Percentiles rank a stretch among this genome's conserved stretches.
These are phyloP conservation scores for Fraxinus excelsior DNA, from an alignment of 257 asterid species.

Conservation along the genomic window DNA sequence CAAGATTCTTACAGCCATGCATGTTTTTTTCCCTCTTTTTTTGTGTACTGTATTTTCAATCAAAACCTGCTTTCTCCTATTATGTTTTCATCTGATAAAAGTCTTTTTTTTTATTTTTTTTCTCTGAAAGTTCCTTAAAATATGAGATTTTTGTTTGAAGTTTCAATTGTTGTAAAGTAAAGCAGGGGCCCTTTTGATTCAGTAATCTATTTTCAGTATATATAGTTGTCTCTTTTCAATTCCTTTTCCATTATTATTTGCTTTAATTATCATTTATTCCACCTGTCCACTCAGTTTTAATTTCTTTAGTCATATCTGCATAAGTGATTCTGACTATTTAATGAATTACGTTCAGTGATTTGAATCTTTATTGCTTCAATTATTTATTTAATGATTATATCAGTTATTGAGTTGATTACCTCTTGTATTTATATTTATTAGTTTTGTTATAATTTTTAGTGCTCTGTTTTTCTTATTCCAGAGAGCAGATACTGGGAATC, in stretches of 20 bases:
- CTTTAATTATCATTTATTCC: neutral
- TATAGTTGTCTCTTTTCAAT: neutral
- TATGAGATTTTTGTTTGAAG: neutral
- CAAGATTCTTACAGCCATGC: neutral
- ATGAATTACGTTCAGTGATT: neutral
- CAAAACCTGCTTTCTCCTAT: neutral
- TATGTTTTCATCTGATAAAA: neutral
- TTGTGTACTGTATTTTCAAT: neutral
- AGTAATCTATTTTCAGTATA: neutral
- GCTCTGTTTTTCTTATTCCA: neutral
- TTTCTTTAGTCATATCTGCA: neutral
- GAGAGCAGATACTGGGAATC: conserved; percentile 8
- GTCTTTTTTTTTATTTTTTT: no score
- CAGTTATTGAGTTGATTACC: neutral
- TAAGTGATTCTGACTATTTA: neutral
- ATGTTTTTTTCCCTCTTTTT: neutral
- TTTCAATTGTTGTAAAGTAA: neutral
- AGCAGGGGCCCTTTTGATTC: neutral
- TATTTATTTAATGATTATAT: neutral
- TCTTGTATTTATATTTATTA: neutral
- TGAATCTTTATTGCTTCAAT: neutral
- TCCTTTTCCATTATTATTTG: neutral
- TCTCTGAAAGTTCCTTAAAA: neutral
- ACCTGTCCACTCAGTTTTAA: neutral
- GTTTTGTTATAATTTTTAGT: neutral